Evolutionary conservation across 2,329 filamentous ascomycete species (phyloP).

Genomic region (Fusarium sp.): DNA sequence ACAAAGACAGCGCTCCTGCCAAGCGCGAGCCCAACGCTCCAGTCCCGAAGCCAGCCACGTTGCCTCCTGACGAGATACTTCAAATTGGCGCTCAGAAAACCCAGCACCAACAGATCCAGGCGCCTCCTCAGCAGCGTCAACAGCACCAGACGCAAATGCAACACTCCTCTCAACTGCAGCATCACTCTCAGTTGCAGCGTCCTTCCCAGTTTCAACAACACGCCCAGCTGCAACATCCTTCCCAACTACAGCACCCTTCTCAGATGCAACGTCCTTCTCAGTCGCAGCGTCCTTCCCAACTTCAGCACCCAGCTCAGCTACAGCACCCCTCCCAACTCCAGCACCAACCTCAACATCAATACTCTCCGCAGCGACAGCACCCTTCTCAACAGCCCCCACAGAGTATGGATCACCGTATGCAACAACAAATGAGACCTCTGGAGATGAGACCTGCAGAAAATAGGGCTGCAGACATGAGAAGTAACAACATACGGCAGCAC

Average conservation of each 20-base stretch:
- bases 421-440: conserved; percentile 25
- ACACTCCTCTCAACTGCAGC: conserved; percentile 17
- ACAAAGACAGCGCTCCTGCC: conserved; percentile 60
- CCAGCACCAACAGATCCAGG: conserved; percentile 23
- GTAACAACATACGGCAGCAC: conserved; percentile 25
- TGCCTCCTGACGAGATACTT: conserved; percentile 39
- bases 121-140: conserved; percentile 23
- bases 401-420: conserved; percentile 24
- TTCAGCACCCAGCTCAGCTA: conserved; percentile 3
- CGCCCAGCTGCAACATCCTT: conserved; percentile 16
- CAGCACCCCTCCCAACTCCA: conserved; percentile 25
- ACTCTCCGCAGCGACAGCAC: conserved; percentile 25
- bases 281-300: neutral
- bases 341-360: conserved; percentile 16
- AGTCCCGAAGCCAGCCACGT: conserved; percentile 58
- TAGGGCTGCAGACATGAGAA: conserved; percentile 24
- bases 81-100: conserved; percentile 28
- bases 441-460: conserved; percentile 18
- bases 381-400: conserved; percentile 34
- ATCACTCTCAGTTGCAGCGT: conserved; percentile 13
- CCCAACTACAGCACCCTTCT: conserved; percentile 12
- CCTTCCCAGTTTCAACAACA: neutral
- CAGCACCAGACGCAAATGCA: conserved; percentile 18
- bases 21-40: conserved; percentile 63
- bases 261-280: conserved; percentile 7